phyloP scores from a whole-genome alignment of 108 stramenopile species.

The Cyclostephanos invisitatus region DNA sequence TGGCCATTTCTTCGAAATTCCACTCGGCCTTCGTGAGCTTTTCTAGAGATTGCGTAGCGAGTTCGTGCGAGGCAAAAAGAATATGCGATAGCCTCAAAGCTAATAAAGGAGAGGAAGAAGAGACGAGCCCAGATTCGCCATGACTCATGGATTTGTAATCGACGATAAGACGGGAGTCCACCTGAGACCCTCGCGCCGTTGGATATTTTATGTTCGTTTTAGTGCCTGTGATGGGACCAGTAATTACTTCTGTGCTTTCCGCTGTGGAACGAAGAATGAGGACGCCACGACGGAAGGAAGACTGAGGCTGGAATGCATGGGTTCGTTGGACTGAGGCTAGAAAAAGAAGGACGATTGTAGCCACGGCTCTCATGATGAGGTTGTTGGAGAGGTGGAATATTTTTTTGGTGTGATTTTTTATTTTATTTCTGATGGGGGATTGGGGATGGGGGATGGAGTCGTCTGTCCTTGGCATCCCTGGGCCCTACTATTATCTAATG shows the following conservation, averaged over 20 bases:
- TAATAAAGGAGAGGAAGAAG: slow-evolving; percentile 52
- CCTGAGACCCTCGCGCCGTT: slow-evolving; percentile 68
- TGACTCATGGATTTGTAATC: slow-evolving; percentile 13
- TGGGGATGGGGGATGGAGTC: no score
- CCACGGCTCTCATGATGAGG: background rate
- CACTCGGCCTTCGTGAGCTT: slow-evolving; percentile 47
- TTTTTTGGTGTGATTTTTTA: no score
- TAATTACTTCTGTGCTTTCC: slow-evolving; percentile 9
- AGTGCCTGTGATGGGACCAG: slow-evolving; percentile 25
- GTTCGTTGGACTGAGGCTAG: slow-evolving; percentile 2
- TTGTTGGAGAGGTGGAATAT: no score
- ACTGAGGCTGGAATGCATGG: slow-evolving; percentile 16
- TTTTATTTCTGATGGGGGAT: no score
- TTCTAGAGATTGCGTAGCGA: slow-evolving; percentile 47
- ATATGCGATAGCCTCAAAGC: slow-evolving; percentile 72
- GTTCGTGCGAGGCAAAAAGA: slow-evolving; percentile 56
- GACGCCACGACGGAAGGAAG: background rate
- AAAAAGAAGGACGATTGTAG: background rate
- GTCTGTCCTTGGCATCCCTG: no score
- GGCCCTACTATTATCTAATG: no score
- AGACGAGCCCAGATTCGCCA: no score
- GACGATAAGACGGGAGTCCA: slow-evolving; percentile 82
- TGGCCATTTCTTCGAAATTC: slow-evolving; percentile 58
- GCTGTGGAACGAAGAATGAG: slow-evolving; percentile 4
- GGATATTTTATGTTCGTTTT: slow-evolving; percentile 72